Base-by-base conservation (phyloP, 2,329 filamentous ascomycete species). In the Diaporthe sp. region DNA sequence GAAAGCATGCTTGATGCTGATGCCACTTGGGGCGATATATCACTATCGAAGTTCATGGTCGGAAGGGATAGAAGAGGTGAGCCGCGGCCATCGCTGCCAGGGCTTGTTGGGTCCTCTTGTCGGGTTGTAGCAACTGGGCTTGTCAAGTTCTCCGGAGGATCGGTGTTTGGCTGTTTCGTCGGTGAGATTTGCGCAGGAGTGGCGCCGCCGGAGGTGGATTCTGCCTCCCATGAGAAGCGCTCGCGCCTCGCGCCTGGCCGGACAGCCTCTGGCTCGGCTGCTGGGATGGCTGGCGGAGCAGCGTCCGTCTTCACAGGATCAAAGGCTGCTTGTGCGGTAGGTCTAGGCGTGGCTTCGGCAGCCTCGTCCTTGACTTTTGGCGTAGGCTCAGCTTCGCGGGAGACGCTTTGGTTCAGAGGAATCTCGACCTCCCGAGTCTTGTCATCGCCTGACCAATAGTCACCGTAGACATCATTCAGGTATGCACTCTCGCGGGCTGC, bases 401-500 rank as follows among this genome's bases (percentile, higher is more conserved):
- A 5, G 2, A 50, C 35, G 2, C 50, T 17, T 28, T 40, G 71
- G n/a, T 52, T 55, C 12, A 40, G 35, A 72, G 33, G 57, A 2
- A 40, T 30, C 17, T 47, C 28, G 30, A 61, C 70, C 42, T 74
- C 72, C 8, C 68, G 28, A 22, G 50, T 17, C 60, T 84, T 85
- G 55, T 88, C 86, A 57, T 86, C 87, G 12, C 88, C 85, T 3
- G 87, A 87, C 88, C 92, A 92, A 79, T 94, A 94, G 77, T 89
- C 90, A 74, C 92, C 92, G 78, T 94, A 94, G 58, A 93, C 91
- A 75, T 88, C 88, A 0, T 91, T 88, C 2, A 93, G 84, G 77
- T 93, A 92, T 25, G 88, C 90, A 80, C 92, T 94, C 69, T 92
- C 90, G 54, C 90, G 78, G 2, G 77, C 69, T 7, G 75, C 76